These are phyloP conservation scores for Kwoniella heveanensis DNA, from an alignment of 768 basidiomycete species.

Conservation along the genomic window DNA sequence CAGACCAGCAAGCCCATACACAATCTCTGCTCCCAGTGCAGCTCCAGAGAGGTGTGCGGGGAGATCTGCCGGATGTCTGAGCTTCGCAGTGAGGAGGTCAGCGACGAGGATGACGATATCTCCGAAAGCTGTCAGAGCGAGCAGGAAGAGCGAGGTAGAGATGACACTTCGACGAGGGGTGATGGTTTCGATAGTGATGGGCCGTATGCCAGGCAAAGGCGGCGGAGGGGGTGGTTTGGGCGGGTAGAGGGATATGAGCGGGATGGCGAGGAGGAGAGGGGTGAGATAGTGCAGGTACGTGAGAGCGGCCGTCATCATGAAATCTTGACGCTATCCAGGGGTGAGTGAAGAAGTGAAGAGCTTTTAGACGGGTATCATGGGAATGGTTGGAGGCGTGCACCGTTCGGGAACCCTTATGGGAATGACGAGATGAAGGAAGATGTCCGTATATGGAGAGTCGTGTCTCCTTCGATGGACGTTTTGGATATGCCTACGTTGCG, in stretches of 20 bases:
- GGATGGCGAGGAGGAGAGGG: slow-evolving; percentile 40
- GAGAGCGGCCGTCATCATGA: slow-evolving; percentile 20
- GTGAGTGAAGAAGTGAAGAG: too few relatives aligned
- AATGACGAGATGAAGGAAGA: not conserved
- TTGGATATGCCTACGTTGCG: too few relatives aligned
- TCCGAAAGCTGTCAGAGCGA: slow-evolving; percentile 71
- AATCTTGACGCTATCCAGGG: too few relatives aligned
- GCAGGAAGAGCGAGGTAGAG: slow-evolving; percentile 68
- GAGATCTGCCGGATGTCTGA: slow-evolving; percentile 61
- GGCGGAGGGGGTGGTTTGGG: slow-evolving; percentile 19
- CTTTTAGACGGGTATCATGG: not conserved
- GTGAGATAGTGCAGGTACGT: slow-evolving; percentile 37
- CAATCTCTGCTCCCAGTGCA: slow-evolving; percentile 23
- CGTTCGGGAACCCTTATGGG: not conserved
- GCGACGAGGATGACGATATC: slow-evolving; percentile 76
- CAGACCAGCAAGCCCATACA: slow-evolving; percentile 44
- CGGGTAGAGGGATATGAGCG: slow-evolving; percentile 31
- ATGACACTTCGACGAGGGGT: slow-evolving; percentile 77
- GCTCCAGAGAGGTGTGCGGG: slow-evolving; percentile 7
- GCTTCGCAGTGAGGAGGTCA: slow-evolving; percentile 66
- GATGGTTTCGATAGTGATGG: slow-evolving; percentile 61
- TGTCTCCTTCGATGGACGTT: too few relatives aligned
- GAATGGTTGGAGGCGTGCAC: not conserved
- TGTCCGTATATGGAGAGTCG: too few relatives aligned
- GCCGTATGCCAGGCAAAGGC: slow-evolving; percentile 41